Conservation (phyloP, 176 grass and related monocot species). For the Ananas comosus region DNA sequence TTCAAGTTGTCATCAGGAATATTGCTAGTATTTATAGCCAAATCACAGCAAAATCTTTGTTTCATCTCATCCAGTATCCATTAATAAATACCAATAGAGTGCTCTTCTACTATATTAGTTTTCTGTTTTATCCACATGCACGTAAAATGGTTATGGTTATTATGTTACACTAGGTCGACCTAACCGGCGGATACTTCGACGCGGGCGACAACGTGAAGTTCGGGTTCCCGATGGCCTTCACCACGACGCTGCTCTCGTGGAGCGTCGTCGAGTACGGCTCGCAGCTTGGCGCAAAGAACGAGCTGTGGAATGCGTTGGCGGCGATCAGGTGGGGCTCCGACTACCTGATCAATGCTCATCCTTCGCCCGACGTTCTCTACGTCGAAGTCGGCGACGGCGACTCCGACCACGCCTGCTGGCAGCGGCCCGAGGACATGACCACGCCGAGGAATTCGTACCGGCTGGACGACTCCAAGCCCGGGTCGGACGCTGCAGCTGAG, state of each 20-base stretch:
- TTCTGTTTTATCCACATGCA: too few species aligned
- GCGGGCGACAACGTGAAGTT: slow-evolving; percentile 77
- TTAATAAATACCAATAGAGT: too few species aligned
- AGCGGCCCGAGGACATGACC: slow-evolving; percentile 88
- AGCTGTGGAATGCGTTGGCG: slow-evolving; percentile 36
- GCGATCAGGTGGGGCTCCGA: slow-evolving; percentile 72
- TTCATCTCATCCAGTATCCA: too few species aligned
- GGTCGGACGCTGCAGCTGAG: slow-evolving; percentile 71
- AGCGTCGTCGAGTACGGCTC: slow-evolving; percentile 25
- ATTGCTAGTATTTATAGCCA: too few species aligned
- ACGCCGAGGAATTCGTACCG: slow-evolving; percentile 34
- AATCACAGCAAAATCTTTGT: too few species aligned
- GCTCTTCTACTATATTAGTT: too few species aligned
- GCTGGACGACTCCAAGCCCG: slow-evolving; percentile 28
- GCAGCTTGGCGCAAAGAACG: slow-evolving; percentile 21
- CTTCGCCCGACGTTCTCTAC: slow-evolving; percentile 34
- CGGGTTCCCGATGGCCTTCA: slow-evolving; percentile 60
- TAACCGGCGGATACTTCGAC: slow-evolving; percentile 69
- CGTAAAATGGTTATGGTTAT: not conserved
- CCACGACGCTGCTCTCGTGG: slow-evolving; percentile 49
- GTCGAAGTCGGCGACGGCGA: slow-evolving; percentile 73
- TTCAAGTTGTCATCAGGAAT: too few species aligned
- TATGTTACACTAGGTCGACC: slow-evolving; percentile 28
- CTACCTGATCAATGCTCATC: slow-evolving; percentile 57
- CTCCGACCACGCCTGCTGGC: slow-evolving; percentile 77